phyloP scores from a whole-genome alignment of 768 basidiomycete genomes.

The Tulasnella sp. region DNA sequence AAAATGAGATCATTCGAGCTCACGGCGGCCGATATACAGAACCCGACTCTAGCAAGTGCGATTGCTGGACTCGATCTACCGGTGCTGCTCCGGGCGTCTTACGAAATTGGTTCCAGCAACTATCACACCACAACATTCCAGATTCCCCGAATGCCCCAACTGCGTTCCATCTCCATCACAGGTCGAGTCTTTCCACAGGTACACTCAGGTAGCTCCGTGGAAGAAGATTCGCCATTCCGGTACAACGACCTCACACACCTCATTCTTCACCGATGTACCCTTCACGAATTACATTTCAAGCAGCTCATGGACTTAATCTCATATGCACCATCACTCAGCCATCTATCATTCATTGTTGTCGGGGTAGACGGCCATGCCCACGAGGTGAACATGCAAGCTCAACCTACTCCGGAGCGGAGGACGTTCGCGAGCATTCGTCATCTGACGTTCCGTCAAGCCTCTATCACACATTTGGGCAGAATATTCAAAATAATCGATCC shows the following conservation, averaged over 20 bases:
- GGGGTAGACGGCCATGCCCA: background rate
- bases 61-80: background rate
- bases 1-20: background rate
- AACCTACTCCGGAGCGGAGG: background rate
- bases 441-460: background rate
- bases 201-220: background rate
- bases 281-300: background rate
- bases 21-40: background rate
- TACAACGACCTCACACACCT: background rate
- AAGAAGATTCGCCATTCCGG: background rate
- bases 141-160: background rate
- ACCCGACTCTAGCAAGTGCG: background rate
- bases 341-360: background rate
- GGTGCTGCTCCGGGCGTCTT: background rate
- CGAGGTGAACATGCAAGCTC: background rate
- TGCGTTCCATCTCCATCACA: background rate
- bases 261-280: background rate
- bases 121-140: background rate
- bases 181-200: background rate
- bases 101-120: background rate
- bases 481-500: background rate
- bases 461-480: background rate
- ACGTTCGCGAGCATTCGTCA: background rate
- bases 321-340: background rate
- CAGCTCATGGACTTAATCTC: background rate